Base-by-base conservation (phyloP, 2,329 filamentous ascomycete species). In the Chaetomium strumarium region DNA sequence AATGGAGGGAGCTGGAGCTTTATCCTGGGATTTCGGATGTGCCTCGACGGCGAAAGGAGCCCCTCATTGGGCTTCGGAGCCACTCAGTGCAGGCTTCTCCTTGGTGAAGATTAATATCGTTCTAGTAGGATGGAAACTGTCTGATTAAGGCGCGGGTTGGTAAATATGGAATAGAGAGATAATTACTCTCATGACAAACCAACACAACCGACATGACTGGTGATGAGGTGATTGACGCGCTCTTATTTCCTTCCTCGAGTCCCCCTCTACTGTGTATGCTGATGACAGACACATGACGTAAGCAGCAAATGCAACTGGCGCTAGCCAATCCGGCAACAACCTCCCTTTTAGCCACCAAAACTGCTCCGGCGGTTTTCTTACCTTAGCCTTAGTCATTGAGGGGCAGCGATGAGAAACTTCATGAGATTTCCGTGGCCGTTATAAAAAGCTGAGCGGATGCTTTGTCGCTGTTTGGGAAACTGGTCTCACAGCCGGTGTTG, bases 241-340 rank as follows among this genome's bases (percentile, higher is more conserved):
- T 24, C 24, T 24, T 24, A 24, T 24, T 7, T n/a, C n/a, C n/a
- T n/a, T n/a, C n/a, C n/a, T n/a, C n/a, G 31, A 12, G 31, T 33
- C 12, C 31, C 8, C 31, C 31, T 33, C 33, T 10, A 10, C 9
- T 41, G 10, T 30, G 39, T 33, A 14, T 14, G 5, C 30, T 17
- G 44, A 60, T 58, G 48, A 58, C 56, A 10, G 54, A 49, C 34
- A 20, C 44, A 16, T 60, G 43, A 58, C 30, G 50, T 60, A 57
- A 60, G 58, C 58, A 47, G 20, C n/a, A 24, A 24, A 4, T 24
- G 24, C 4, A 24, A 24, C 19, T 47, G n/a, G 8, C 13, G 33
- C 56, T 60, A 58, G 19, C 52, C 3, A 5, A 47, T 53, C 3
- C 2, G 47, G 55, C 13, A 39, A 16, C 19, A 40, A 45, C 29